Evolutionary conservation across 306 rosid species (phyloP).

Genomic region (Cicer yamashitae): DNA sequence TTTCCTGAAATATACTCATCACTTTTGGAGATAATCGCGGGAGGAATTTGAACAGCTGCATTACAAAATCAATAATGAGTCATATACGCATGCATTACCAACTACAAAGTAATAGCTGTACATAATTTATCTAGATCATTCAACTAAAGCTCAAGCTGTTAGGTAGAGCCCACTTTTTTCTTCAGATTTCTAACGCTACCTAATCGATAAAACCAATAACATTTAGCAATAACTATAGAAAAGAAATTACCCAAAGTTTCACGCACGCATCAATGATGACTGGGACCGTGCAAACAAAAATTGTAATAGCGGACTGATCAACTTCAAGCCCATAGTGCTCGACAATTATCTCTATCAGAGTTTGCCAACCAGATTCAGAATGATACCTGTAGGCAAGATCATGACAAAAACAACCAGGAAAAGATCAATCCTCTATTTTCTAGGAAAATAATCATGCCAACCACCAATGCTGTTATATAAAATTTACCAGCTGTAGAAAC

Average conservation of each 20-base stretch:
- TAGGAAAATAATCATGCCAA: too few species aligned
- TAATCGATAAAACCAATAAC: constrained; percentile 21
- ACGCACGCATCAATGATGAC: constrained; percentile 86
- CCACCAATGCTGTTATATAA: too few species aligned
- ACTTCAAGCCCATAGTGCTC: constrained; percentile 91
- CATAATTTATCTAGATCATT: too few species aligned
- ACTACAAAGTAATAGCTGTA: constrained; percentile 11
- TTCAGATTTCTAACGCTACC: constrained; percentile 24
- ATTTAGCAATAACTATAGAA: constrained; percentile 34
- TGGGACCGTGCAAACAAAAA: constrained; percentile 83
- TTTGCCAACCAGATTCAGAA: constrained; percentile 98
- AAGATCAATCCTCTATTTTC: too few species aligned
- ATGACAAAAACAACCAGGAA: too few species aligned
- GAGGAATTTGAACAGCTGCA: constrained; percentile 86
- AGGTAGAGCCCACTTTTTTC: constrained; percentile 13
- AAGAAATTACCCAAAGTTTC: constrained; percentile 86
- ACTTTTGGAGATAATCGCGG: constrained; percentile 90
- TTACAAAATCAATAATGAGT: constrained; percentile 38
- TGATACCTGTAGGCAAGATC: constrained; percentile 75
- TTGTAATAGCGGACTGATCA: constrained; percentile 74
- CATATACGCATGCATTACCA: background rate
- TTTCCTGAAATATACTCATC: constrained; percentile 73
- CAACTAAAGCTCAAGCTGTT: background rate
- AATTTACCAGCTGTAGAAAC: too few species aligned
- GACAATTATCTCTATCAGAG: constrained; percentile 75